Evolutionary conservation across 2,329 filamentous ascomycete genomes (phyloP).

Genomic region (Cryphonectria radicalis): DNA sequence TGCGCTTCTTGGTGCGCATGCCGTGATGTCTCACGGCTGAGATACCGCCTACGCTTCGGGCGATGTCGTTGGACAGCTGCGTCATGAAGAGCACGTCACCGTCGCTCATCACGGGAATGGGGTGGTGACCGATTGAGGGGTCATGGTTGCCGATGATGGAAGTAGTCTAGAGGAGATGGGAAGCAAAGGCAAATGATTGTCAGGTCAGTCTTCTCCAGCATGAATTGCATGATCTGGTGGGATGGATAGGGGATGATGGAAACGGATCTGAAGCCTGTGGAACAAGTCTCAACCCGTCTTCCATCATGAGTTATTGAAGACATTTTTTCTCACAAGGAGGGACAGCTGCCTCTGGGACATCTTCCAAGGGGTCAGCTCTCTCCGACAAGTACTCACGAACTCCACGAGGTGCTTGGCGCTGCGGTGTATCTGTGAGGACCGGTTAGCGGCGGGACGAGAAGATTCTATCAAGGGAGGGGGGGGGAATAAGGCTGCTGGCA

Average conservation of each 20-base stretch:
- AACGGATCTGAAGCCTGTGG: not conserved
- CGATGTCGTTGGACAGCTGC: constrained; percentile 30
- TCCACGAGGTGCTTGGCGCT: constrained; percentile 30
- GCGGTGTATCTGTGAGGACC: constrained; percentile 26
- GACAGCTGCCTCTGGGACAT: constrained; percentile 6
- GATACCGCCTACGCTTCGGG: constrained; percentile 29
- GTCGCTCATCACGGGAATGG: constrained; percentile 29
- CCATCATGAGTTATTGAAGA: not conserved
- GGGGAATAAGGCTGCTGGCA: not conserved
- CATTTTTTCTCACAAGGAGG: constrained; percentile 16
- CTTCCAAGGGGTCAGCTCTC: constrained; percentile 6
- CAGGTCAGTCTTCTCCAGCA: not conserved
- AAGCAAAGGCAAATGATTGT: not conserved
- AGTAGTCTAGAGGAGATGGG: constrained; percentile 11
- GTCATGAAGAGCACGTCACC: constrained; percentile 32
- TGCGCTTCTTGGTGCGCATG: constrained; percentile 24
- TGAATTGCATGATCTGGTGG: not conserved
- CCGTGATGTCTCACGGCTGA: constrained; percentile 27
- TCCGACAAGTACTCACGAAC: constrained; percentile 21
- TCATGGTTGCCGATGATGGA: constrained; percentile 27
- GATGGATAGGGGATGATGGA: not conserved
- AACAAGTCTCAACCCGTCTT: not conserved
- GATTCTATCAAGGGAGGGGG: not conserved
- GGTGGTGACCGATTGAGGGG: constrained; percentile 16
- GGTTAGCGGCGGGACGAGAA: constrained; percentile 1